Base-by-base conservation (phyloP, 805 yeast species). In the Helenozyma rhizophorensis region DNA sequence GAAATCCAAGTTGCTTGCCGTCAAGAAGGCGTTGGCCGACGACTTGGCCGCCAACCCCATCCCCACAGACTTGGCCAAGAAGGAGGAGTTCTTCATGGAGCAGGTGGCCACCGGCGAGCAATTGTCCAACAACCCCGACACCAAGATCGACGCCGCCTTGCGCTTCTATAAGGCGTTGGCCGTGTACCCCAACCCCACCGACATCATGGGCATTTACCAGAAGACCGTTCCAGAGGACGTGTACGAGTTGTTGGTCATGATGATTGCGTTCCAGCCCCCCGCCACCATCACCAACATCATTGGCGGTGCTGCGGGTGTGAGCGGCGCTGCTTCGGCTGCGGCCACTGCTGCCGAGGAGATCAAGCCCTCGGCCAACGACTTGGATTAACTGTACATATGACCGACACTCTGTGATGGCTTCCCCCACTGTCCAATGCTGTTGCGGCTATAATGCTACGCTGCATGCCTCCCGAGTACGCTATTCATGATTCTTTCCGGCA, bases 111-210 rank as follows among this genome's bases (percentile, higher is more conserved):
- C 70, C 30, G 97, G 96, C 58, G 97, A 90, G 62, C 83, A 81
- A 58, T 68, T 84, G 48, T 76, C 86, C 43, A 68, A 74, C 43
- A 54, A 65, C 21, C 79, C 83, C 41, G 82, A 80, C 44, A 72
- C 75, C 47, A 86, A 83, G 58, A 62, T 83, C 43, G 86, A 82
- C 39, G 81, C 97, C 27, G 97, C 98, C 23, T 70, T 89, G 47
- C 75, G 81, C 47, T 93, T 88, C 74, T 93, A 93, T 76, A 84
- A 86, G 62, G 97, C 97, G 10, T 72, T 93, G 55, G 76, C 86
- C 25, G 89, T 88, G 31, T 90, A 89, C 62, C 97, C 98, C 41
- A 82, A 83, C 60, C 99, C 98, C 39, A 81, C 94, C 36, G 96
- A 87, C 52, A 77, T 93, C 50, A 72, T 93, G 56, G 83, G 82